Percentiles rank a stretch among this genome's conserved stretches.
Conservation (phyloP, 495 filamentous ascomycete genomes). For the Alectoria sarmentosa region DNA sequence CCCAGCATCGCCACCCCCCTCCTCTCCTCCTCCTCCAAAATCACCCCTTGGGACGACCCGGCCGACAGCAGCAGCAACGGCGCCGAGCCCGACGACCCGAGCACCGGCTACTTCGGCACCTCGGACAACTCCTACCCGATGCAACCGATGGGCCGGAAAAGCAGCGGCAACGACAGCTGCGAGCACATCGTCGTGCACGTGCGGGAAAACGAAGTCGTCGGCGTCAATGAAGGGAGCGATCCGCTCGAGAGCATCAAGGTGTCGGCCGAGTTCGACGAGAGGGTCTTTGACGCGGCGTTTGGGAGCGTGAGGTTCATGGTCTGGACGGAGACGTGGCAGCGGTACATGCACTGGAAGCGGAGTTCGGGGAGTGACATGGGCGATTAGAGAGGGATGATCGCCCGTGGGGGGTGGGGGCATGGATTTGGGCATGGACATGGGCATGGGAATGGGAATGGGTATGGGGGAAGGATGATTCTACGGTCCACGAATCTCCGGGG, state of each 20-base stretch:
- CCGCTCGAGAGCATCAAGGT: constrained; percentile 32
- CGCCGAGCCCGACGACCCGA: neutral
- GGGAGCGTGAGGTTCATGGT: constrained; percentile 60
- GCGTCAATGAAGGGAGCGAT: neutral
- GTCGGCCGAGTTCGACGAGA: constrained; percentile 42
- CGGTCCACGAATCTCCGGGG: too few relatives aligned
- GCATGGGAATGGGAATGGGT: too few relatives aligned
- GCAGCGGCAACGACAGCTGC: constrained; percentile 19
- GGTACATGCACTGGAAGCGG: constrained; percentile 3
- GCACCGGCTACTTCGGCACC: neutral
- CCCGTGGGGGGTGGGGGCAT: too few relatives aligned
- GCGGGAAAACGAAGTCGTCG: neutral
- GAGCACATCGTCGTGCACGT: constrained; percentile 10
- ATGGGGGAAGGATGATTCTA: too few relatives aligned
- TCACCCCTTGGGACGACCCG: constrained; percentile 18
- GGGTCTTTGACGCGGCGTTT: constrained; percentile 52
- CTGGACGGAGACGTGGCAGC: constrained; percentile 61
- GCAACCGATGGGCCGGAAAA: constrained; percentile 23
- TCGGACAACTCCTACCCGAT: neutral
- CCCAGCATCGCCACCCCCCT: neutral
- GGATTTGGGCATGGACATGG: too few relatives aligned
- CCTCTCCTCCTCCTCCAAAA: constrained; percentile 3
- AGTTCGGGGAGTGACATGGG: neutral
- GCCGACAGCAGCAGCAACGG: neutral
- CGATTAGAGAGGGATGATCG: too few relatives aligned